Evolutionary conservation across 805 yeast genomes (phyloP).

Genomic region (Maudiozyma turicensis): DNA sequence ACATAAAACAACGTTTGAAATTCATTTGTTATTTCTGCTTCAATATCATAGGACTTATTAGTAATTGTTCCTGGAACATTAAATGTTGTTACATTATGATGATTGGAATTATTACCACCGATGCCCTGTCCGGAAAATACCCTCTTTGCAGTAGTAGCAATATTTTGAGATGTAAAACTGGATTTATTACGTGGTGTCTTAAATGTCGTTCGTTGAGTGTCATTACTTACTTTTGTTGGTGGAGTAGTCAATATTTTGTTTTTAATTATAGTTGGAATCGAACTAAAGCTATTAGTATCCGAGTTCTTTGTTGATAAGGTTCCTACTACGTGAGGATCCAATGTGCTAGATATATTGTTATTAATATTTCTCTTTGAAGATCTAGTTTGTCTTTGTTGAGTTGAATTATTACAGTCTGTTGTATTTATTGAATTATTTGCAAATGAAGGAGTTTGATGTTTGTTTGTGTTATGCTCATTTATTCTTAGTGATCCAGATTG

Average conservation of each 20-base stretch:
- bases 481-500: not conserved
- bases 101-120: not conserved
- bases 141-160: conserved; percentile 3
- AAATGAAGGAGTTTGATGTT: too few relatives aligned
- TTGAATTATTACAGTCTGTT: too few relatives aligned
- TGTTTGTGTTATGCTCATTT: not conserved
- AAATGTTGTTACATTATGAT: not conserved
- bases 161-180: not conserved
- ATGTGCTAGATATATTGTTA: not conserved
- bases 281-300: not conserved
- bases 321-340: conserved; percentile 6
- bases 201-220: conserved; percentile 10
- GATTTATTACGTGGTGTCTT: conserved; percentile 16
- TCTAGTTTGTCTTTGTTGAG: too few relatives aligned
- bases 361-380: not conserved
- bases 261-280: conserved; percentile 1
- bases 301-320: not conserved
- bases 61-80: not conserved
- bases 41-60: not conserved
- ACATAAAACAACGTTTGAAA: conserved; percentile 7
- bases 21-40: not conserved
- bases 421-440: too few relatives aligned
- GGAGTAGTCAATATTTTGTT: conserved; percentile 19
- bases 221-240: conserved; percentile 19
- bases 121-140: not conserved